Evolutionary conservation across 257 asterid species (phyloP), one percentile per base, ranked within the genome.

Genomic region (Rubia yunnanensis): DNA sequence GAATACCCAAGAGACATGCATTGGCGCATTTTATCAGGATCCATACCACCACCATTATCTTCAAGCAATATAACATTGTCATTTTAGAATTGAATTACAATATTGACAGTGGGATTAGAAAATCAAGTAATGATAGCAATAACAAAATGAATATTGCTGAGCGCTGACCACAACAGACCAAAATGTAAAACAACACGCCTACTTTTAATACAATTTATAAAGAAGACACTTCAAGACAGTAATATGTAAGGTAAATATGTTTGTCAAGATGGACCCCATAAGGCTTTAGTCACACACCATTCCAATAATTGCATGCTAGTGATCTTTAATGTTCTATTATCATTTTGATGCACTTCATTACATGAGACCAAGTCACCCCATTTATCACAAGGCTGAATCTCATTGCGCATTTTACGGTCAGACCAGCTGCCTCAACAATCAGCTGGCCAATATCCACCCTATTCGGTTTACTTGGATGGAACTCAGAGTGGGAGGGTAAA

Each of bases 1-100:
- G 99, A 94, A 74, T 94, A 94, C 69, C 99, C 99, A 50, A 94
- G 96, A 17, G 99, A 94, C 97, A 94, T 88, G 78, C 99, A 90
- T 48, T 88, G 94, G 48, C 96, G 95, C 87, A 94, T 78, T 76
- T 83, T 94, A 64, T 86, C 95, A 26, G 96, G 97, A 63, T 79
- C 76, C 99, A 94, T 94, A 70, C 99, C 99, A 44, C 99, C 97
- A 49, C 99, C 99, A 68, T 94, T 77, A 78, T 94, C 97, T 92
- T 70, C 35, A 73, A 35, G 39, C 60, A 63, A 64, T 48, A 50
- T 17, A 28, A 20, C 66, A 44, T 10, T 2, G 11, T 14, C 4
- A 28, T 8, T n/a, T 14, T 18, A 46, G 34, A 10, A 60, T 20
- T 18, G 41, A 28, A 9, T 15, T 24, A 64, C 38, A 59, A 48